Base-by-base conservation (phyloP, 164 flowering plant genomes). In the Dillenia suffruticosa region DNA sequence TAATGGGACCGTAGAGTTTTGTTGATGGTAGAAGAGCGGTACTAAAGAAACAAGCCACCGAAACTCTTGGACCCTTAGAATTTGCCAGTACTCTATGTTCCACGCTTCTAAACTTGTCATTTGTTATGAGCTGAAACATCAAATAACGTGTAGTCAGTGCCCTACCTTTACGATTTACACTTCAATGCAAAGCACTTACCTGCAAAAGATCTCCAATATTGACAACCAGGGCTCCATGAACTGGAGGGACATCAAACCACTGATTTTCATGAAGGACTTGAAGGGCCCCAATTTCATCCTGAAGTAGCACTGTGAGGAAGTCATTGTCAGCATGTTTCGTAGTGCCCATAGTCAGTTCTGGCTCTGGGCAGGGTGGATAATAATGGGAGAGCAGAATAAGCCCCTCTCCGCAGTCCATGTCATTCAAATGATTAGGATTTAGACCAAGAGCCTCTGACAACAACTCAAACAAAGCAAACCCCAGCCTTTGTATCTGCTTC, bases 351-450 rank as follows among this genome's bases (percentile, higher is more conserved):
- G 82, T 73, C 44, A 81, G 11, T 9, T 79, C 79, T 46, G 85
- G 85, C 59, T 74, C 75, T 10, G 85, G 85, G 61, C 85, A 81
- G 0, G 78, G 57, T 1, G 83, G 85, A 56, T 79, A 79, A 70
- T 81, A 81, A 53, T 79, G 81, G 12, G 66, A 56, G 0, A 62
- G 0, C 1, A 70, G 1, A 9, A n/a, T 10, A 12, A 51, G 49
- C 1, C 73, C 73, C 50, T 72, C 45, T 1, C 53, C 45, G 43
- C 79, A 75, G 0, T 51, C 75, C 56, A 74, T 66, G 14, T 61
- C 68, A 22, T 56, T 51, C 15, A 74, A 54, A 44, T 70, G 58
- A 12, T 58, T 19, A 3, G 71, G 60, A 0, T 49, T 51, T 10
- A 78, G 71, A 46, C 77, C 75, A 1, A 78, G 58, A 14, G 73